Conservation (phyloP, 2,329 filamentous ascomycete genomes). For the Didymella exigua region DNA sequence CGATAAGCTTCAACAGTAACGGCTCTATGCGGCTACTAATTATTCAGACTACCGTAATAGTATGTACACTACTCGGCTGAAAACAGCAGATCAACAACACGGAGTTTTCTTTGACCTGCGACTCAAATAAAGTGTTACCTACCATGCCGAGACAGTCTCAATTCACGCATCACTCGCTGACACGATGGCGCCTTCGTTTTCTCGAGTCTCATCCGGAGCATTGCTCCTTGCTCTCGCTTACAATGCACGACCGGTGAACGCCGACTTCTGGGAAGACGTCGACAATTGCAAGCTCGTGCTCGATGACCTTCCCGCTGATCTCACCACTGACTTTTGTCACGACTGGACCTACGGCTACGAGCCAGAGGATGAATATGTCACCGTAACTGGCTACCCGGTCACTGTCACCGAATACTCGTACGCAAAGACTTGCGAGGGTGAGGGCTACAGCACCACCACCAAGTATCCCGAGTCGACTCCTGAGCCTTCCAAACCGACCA, state of each 20-base stretch:
- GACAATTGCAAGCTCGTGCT: slow-evolving; percentile 17
- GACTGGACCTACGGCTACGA: slow-evolving; percentile 8
- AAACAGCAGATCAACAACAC: slow-evolving; percentile 5
- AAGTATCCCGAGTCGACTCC: slow-evolving; percentile 7
- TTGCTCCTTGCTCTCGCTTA: slow-evolving; percentile 16
- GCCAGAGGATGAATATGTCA: slow-evolving; percentile 4
- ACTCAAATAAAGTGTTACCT: slow-evolving; percentile 7
- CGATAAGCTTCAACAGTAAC: not conserved
- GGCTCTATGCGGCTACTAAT: not conserved
- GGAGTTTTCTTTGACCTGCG: slow-evolving; percentile 6
- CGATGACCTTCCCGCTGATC: slow-evolving; percentile 6
- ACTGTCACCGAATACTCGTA: slow-evolving; percentile 14
- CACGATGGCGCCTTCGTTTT: slow-evolving; percentile 14
- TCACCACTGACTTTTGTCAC: slow-evolving; percentile 9
- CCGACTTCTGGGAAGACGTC: slow-evolving; percentile 17
- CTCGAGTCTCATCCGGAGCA: slow-evolving; percentile 14
- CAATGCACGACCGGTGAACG: slow-evolving; percentile 12
- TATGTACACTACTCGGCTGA: slow-evolving; percentile 3
- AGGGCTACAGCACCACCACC: slow-evolving; percentile 8
- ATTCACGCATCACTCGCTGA: slow-evolving; percentile 5
- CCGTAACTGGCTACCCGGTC: slow-evolving; percentile 2
- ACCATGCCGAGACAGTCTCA: slow-evolving; percentile 16
- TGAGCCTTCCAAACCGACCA: not conserved
- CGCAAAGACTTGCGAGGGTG: slow-evolving; percentile 10
- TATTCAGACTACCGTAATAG: not conserved